phyloP scores from a whole-genome alignment of 306 rosid genomes.

The Trifolium dubium region DNA sequence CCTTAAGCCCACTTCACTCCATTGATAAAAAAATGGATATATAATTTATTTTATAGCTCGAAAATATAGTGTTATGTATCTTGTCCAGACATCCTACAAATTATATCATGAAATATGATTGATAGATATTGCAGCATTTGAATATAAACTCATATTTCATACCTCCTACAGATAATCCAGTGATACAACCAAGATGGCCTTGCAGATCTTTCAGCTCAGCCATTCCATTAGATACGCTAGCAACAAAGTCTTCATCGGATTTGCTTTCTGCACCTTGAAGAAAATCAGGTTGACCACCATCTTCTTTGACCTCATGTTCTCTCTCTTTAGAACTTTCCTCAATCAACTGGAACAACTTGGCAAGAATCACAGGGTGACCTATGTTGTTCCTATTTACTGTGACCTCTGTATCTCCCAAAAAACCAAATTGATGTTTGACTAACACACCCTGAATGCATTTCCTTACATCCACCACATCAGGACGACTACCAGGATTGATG shows the following conservation, averaged over 20 bases:
- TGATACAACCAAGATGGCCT: constrained; percentile 82
- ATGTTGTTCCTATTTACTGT: constrained; percentile 34
- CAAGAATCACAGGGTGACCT: constrained; percentile 58
- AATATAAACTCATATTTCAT: constrained; percentile 37
- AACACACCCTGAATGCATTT: constrained; percentile 67
- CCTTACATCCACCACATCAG: constrained; percentile 60
- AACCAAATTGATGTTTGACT: constrained; percentile 57
- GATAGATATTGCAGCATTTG: constrained; percentile 18
- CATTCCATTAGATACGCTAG: constrained; percentile 60
- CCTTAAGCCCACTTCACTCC: constrained; percentile 30
- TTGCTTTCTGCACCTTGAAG: constrained; percentile 48
- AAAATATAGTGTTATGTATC: constrained; percentile 21
- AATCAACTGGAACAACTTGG: constrained; percentile 59
- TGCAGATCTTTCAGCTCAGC: constrained; percentile 63
- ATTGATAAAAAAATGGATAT: constrained; percentile 20
- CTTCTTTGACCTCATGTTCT: constrained; percentile 47
- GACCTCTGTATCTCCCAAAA: constrained; percentile 49
- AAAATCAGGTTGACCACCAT: constrained; percentile 33
- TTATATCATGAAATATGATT: constrained; percentile 15
- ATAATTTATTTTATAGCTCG: constrained; percentile 6
- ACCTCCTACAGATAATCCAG: constrained; percentile 90
- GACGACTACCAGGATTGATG: constrained; percentile 67
- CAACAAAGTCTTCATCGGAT: constrained; percentile 48
- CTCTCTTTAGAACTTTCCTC: constrained; percentile 41
- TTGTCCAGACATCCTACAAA: constrained; percentile 30